Evolutionary conservation across 495 filamentous ascomycete genomes (phyloP).

Genomic region (Penicillium flavigenum): DNA sequence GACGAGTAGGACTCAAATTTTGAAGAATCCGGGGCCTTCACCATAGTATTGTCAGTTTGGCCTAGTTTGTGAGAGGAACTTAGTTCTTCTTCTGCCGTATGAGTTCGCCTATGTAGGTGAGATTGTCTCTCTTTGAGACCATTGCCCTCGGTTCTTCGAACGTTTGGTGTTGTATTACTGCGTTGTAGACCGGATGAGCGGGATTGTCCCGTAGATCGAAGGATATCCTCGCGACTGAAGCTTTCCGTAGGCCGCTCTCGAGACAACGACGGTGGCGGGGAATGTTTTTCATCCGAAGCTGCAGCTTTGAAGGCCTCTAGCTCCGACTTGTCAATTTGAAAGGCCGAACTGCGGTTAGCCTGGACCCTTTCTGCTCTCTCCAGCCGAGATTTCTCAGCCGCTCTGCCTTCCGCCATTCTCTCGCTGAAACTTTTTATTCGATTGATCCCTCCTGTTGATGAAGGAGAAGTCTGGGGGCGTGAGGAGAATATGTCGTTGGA

Average conservation of each 20-base stretch:
- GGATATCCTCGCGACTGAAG: constrained; percentile 64
- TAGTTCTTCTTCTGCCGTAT: constrained; percentile 35
- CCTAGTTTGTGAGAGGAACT: constrained; percentile 13
- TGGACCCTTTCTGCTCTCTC: constrained; percentile 55
- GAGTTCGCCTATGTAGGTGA: constrained; percentile 26
- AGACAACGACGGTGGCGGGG: constrained; percentile 42
- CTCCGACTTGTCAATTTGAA: constrained; percentile 64
- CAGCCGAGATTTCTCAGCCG: constrained; percentile 46
- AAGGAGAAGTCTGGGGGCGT: constrained; percentile 30
- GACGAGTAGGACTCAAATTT: constrained; percentile 83
- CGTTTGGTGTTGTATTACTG: constrained; percentile 52
- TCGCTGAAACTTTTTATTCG: constrained; percentile 80
- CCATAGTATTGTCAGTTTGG: constrained; percentile 13
- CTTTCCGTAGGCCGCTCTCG: constrained; percentile 47
- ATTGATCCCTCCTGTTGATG: constrained; percentile 28
- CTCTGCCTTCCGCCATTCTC: constrained; percentile 67
- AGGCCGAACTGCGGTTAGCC: constrained; percentile 67
- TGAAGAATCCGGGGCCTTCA: constrained; percentile 39
- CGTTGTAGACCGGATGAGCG: constrained; percentile 40
- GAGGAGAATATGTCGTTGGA: constrained; percentile 24
- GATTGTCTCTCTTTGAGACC: constrained; percentile 21
- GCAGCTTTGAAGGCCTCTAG: constrained; percentile 63
- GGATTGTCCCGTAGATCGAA: constrained; percentile 44
- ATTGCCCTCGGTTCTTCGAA: constrained; percentile 31
- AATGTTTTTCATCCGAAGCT: constrained; percentile 46